Conservation (phyloP, 805 yeast genomes). For the Dipodascopsis uninucleata region DNA sequence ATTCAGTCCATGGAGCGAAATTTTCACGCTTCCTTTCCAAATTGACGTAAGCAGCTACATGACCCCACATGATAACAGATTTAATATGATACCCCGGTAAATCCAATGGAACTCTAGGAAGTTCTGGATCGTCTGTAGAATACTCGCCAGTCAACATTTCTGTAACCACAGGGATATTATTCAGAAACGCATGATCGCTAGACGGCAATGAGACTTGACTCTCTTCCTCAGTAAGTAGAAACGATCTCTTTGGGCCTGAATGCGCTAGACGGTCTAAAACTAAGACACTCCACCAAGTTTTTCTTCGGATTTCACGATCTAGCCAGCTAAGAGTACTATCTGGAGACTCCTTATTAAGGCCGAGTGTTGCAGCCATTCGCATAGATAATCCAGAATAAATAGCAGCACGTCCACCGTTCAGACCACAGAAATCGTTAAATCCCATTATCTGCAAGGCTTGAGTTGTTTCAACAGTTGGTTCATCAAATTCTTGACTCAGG, state of each 20-base stretch:
- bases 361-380: constrained; percentile 37
- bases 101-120: constrained; percentile 30
- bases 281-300: constrained; percentile 39
- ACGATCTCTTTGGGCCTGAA: constrained; percentile 34
- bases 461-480: constrained; percentile 36
- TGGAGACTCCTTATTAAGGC: constrained; percentile 32
- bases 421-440: constrained; percentile 37
- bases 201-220: constrained; percentile 34
- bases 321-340: constrained; percentile 34
- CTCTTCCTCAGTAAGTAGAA: constrained; percentile 32
- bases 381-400: constrained; percentile 38
- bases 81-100: constrained; percentile 30
- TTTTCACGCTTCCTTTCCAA: constrained; percentile 30
- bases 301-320: constrained; percentile 36
- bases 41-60: constrained; percentile 29
- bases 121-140: constrained; percentile 26
- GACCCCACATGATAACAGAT: constrained; percentile 31
- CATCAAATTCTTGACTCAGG: constrained; percentile 32
- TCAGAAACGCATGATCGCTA: constrained; percentile 31
- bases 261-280: constrained; percentile 38
- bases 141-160: constrained; percentile 30
- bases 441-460: constrained; percentile 37
- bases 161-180: constrained; percentile 32
- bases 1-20: constrained; percentile 35
- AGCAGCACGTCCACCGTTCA: constrained; percentile 37